Base-by-base conservation (phyloP, 2,329 filamentous ascomycete species). In the Fusarium compactum region DNA sequence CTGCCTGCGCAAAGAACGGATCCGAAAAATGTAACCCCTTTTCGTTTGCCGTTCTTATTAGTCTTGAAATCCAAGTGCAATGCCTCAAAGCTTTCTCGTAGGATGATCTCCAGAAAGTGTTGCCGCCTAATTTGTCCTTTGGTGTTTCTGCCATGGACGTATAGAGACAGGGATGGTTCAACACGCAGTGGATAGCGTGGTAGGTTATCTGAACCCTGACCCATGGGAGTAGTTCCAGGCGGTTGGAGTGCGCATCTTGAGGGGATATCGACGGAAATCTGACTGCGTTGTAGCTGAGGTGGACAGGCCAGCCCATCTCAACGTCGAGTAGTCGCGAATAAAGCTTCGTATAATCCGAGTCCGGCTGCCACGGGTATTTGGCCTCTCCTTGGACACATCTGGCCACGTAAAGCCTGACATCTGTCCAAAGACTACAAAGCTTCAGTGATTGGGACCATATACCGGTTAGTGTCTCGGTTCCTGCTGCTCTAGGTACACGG, bases 141-240 rank as follows among this genome's bases (percentile, higher is more conserved):
- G 69, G 59, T 0, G 61, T 65, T 22, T 65, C 34, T 8, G 61
- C 55, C 34, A 63, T 62, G 8, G 51, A 27, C 0, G 65, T 56
- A 18, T 72, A 72, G 0, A 72, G 8, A 3, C 59, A 69, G 0
- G 68, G 69, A 14, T 71, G 69, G 4, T 71, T 71, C 8, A 71
- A 54, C 1, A 63, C 57, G 0, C 65, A 66, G 0, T 67, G 65
- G 1, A 71, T 63, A 3, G 65, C 38, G 24, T 71, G 69, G 3
- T 71, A 71, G 1, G 54, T 60, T 6, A 71, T 46, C 3, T 71
- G 69, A 2, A 55, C 8, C 14, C 61, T 44, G 0, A 71, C 10
- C 69, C 69, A 71, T 1, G 69, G 69, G 1, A 71, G 18, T 41
- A 66, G 62, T 1, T 67, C 29, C n/a, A 25, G 5, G 0, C 69